Evolutionary conservation across 768 basidiomycete genomes (phyloP), one percentile per base, ranked within the genome.

Genomic region (Nidula microcarpa): DNA sequence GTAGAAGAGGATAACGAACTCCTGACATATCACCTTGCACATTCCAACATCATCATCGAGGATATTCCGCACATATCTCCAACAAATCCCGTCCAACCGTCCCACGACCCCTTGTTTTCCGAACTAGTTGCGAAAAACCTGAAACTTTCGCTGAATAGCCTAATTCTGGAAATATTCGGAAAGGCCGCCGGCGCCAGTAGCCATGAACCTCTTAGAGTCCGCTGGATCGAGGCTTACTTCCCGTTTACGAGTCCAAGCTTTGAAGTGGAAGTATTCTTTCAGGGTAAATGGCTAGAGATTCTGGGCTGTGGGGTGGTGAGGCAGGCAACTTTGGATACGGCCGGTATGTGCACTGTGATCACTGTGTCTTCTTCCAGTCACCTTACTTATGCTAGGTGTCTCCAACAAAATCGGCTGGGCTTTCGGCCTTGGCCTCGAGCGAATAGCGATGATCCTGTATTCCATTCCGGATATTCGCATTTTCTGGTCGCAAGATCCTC

Each of bases 181-280:
- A 78, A 75, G 7, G 75, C 67, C 9, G 75, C 74, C 14, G 80
- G 74, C 9, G 73, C 74, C 30, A 75, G 69, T 18, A 74, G 73
- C 14, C 74, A 79, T 36, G 81, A 89, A 48, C 95, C 97, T 23
- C 74, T 99, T 56, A 77, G 82, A 57, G 89, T 99, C 30, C 78
- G 97, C 17, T 99, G 97, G 97, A 98, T 98, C 57, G 94, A 98
- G 65, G 93, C 96, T 2, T 92, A 90, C 63, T 98, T 99, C 72
- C 97, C 97, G 1, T 99, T 96, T 78, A 99, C 97, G 52, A 89
- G 86, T 55, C 97, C 97, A 7, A 97, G 94, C 66, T 99, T 91
- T 65, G 96, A 99, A 65, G 95, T 99, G 41, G 97, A 99, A 66
- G 94, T 98, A 4, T 88, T 95, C 70, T 98, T 90, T 74, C 84